Conservation (phyloP, 1,139 yeast species). For the Kodamaea sp. region DNA sequence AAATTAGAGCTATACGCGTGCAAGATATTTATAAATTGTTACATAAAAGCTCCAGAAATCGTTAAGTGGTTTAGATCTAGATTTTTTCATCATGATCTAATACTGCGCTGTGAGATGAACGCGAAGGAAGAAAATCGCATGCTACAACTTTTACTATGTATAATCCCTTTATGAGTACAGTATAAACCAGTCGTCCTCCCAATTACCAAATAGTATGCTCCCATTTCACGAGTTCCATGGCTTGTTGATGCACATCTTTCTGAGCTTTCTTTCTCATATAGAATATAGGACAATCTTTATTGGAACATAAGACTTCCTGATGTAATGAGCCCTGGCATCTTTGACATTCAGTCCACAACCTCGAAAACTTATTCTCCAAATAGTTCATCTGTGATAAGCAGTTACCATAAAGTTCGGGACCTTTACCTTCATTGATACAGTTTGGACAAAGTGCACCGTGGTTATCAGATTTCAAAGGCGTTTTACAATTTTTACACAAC, state of each 20-base stretch:
- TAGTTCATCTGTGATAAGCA: conserved; percentile 78
- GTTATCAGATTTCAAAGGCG: conserved; percentile 64
- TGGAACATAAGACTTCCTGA: conserved; percentile 92
- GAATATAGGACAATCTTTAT: conserved; percentile 95
- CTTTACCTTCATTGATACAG: conserved; percentile 61
- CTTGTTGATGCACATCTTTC: conserved; percentile 72
- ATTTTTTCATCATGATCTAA: conserved; percentile 50
- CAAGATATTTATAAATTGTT: conserved; percentile 27
- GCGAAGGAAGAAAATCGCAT: conserved; percentile 45
- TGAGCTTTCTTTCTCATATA: conserved; percentile 96
- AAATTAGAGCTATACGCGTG: too few relatives aligned
- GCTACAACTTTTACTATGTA: conserved; percentile 46
- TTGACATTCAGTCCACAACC: conserved; percentile 98
- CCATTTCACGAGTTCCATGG: conserved; percentile 71
- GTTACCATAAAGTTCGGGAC: conserved; percentile 69
- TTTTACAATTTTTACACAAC: conserved; percentile 81
- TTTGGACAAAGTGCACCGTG: conserved; percentile 81
- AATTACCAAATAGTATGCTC: conserved; percentile 55
- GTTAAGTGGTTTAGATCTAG: conserved; percentile 55
- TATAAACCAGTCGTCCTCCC: too few relatives aligned
- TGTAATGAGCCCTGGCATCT: conserved; percentile 95
- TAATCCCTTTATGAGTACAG: too few relatives aligned
- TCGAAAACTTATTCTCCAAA: conserved; percentile 76
- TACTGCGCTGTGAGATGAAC: conserved; percentile 55
- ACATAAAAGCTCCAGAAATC: conserved; percentile 16